Percentiles rank a stretch among this genome's conserved stretches.
Conservation (phyloP, 306 rosid genomes). For the Dalbergia cochinchinensis region DNA sequence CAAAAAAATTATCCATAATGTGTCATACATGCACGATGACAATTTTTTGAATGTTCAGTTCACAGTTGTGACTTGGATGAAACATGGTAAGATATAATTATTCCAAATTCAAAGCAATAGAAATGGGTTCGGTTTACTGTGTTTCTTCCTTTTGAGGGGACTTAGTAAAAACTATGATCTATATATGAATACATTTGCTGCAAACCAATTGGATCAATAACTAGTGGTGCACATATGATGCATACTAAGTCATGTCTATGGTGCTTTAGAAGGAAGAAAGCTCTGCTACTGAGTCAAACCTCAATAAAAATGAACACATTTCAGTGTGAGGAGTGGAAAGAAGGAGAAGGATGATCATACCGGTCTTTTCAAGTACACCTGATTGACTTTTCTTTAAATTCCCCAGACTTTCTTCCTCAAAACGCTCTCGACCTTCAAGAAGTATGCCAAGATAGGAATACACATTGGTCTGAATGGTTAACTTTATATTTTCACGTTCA, state of each 20-base stretch:
- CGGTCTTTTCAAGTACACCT: slow-evolving; percentile 54
- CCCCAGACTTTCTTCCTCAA: slow-evolving; percentile 82
- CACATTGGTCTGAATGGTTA: slow-evolving; percentile 87
- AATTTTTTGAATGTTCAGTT: too few relatives aligned
- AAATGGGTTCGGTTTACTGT: slow-evolving; percentile 24
- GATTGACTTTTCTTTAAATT: slow-evolving; percentile 56
- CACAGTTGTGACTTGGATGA: too few relatives aligned
- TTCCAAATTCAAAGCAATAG: not conserved
- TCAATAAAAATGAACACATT: slow-evolving; percentile 10
- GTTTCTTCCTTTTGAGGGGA: not conserved
- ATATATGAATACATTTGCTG: not conserved
- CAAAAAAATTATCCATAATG: not conserved
- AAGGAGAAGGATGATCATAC: slow-evolving; percentile 49
- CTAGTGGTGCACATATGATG: slow-evolving; percentile 6
- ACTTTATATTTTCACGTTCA: slow-evolving; percentile 84
- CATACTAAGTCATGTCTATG: slow-evolving; percentile 4
- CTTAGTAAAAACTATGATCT: not conserved
- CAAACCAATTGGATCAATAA: slow-evolving; percentile 11
- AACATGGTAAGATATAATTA: not conserved
- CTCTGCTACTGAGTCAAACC: slow-evolving; percentile 16
- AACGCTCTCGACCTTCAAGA: slow-evolving; percentile 97
- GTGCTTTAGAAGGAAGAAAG: slow-evolving; percentile 12
- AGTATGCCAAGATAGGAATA: slow-evolving; percentile 94
- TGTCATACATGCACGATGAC: too few relatives aligned
- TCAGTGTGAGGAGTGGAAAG: slow-evolving; percentile 29